Evolutionary conservation across 306 rosid species (phyloP), one percentile per base, ranked within the genome.

Genomic region (Quercus variabilis): DNA sequence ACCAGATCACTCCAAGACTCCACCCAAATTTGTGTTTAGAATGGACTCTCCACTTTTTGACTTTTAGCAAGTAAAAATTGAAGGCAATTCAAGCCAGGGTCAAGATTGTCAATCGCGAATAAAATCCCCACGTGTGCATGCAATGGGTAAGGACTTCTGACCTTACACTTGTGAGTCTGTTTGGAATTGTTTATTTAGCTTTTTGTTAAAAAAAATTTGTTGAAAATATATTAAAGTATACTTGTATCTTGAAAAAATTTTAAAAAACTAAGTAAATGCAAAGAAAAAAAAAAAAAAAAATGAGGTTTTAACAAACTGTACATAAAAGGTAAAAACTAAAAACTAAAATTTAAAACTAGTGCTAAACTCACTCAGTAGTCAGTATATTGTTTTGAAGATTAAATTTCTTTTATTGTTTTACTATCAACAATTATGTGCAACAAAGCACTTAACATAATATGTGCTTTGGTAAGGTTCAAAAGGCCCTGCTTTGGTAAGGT

Each of bases 51-150:
- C 75, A 81, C 51, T 43, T 76, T 69, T 59, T 13, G 77, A 77
- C 51, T 9, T 76, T 69, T 59, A 9, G 75, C 80, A 72, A 65
- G 67, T 64, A 69, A 71, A 78, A 83, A 77, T 69, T 19, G 60
- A 26, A 74, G 11, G 78, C 17, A 71, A 43, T 14, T 25, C 26
- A 33, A 64, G 56, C 70, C 43, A 49, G 17, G 41, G 63, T 21
- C 51, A 4, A 17, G 51, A 69, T 5, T 76, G 57, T 13, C 6
- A 33, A 33, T 33, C 38, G 6, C 5, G 28, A 52, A 43, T 71
- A 31, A 59, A 83, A 79, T 33, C 35, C 58, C 68, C 52, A 55
- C 18, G 10, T 33, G 64, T 19, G 49, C 52, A 46, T 8, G 71
- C 56, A 71, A 58, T 28, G 69, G 21, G 9, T 15, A 41, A 71